Percentiles rank a stretch among this genome's conserved stretches.
phyloP scores from a whole-genome alignment of 2,329 filamentous ascomycete species.

The Stagonosporopsis chrysanthemi region DNA sequence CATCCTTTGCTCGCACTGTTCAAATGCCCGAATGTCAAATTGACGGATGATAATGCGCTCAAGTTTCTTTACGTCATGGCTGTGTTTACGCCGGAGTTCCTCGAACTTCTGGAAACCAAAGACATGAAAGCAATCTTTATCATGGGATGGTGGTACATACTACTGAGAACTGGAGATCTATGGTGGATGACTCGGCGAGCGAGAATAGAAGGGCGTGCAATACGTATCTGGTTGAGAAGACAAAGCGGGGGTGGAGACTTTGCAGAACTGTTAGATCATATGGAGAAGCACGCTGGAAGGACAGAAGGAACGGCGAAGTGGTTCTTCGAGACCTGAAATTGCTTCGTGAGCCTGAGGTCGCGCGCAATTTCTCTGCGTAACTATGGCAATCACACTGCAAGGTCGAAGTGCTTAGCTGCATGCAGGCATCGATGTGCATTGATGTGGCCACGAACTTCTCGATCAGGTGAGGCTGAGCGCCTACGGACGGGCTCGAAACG shows the following conservation, averaged over 20 bases:
- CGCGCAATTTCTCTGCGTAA: not conserved
- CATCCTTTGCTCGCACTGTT: constrained; percentile 49
- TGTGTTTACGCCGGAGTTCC: constrained; percentile 55
- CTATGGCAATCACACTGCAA: not conserved
- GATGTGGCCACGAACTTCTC: not conserved
- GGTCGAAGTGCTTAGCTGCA: not conserved
- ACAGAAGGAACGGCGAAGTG: not conserved
- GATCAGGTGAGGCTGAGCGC: not conserved
- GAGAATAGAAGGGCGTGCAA: constrained; percentile 33
- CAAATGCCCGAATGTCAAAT: constrained; percentile 47
- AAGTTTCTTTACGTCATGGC: constrained; percentile 59
- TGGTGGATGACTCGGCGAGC: constrained; percentile 43
- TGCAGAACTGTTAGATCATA: constrained; percentile 15
- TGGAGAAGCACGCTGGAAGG: not conserved
- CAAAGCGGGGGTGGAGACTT: constrained; percentile 19
- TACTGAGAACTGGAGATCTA: constrained; percentile 34
- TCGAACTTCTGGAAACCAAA: constrained; percentile 56
- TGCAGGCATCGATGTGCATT: not conserved
- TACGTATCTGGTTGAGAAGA: constrained; percentile 36
- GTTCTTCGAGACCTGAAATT: constrained; percentile 1
- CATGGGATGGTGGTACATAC: constrained; percentile 65
- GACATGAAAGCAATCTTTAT: constrained; percentile 63
- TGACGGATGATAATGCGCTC: constrained; percentile 53
- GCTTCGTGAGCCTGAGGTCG: not conserved
- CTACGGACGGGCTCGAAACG: not conserved